Base-by-base conservation (phyloP, 2,329 filamentous ascomycete species). In the Chaetoscypha palmicola region DNA sequence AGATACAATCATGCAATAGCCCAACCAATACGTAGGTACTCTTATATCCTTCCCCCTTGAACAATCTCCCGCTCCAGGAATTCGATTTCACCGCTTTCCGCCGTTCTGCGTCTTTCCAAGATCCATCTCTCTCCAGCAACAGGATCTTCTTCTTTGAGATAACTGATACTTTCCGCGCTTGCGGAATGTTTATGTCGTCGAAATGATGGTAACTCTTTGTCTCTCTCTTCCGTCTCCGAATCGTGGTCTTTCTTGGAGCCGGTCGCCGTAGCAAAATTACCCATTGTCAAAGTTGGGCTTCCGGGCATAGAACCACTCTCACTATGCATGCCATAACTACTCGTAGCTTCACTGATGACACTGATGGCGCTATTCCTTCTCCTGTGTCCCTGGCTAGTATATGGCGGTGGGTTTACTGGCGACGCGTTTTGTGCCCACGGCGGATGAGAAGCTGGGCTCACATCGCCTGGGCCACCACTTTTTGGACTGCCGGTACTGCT, bases 91-190 rank as follows among this genome's bases (percentile, higher is more conserved):
- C 81, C 82, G 46, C 68, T 73, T 55, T 86, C 81, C 1, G 70
- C 77, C 2, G 79, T 83, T 26, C 83, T 67, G 41, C 82, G 69
- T 26, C 82, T 66, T 62, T 88, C 83, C 53, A 87, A 66, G 5
- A 87, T 75, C 83, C 83, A 87, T 35, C 80, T 66, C 51, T 75
- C 74, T 1, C 72, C 74, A 10, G 37, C 42, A 7, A 75, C 69
- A 35, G 80, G 77, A 56, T 83, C 79, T 48, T 73, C 73, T 49
- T 76, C 73, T n/a, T 68, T 63, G 2, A 74, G 69, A 60, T 88
- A 88, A 5, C 81, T 81, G 24, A 88, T 78, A 50, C 80, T 84
- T 52, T 86, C 83, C 1, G 79, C 70, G 35, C 77, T 83, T 38
- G 73, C 67, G 51, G 70, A 72, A 51, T 74, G 68, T 11, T 68